phyloP scores from a whole-genome alignment of 129 eudicot genomes.

The Tagetes erecta region DNA sequence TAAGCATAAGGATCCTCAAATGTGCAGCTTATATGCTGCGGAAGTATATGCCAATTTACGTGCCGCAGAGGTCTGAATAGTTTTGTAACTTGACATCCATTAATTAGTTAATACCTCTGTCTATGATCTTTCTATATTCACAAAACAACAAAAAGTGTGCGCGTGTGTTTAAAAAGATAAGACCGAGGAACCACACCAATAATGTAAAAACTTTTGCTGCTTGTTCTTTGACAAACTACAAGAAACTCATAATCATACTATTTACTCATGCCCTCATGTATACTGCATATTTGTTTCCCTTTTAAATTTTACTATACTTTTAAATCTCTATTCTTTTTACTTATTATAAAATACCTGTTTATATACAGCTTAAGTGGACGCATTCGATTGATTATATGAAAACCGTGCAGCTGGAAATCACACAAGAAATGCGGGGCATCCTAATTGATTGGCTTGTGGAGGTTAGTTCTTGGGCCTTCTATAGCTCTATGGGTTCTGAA shows the following conservation, averaged over 20 bases:
- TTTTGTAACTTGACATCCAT: constrained; percentile 24
- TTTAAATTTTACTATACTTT: neutral
- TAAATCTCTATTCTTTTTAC: constrained; percentile 10
- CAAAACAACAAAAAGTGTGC: neutral
- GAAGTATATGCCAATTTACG: constrained; percentile 53
- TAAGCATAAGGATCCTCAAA: constrained; percentile 65
- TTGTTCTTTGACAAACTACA: too few species aligned
- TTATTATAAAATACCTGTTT: constrained; percentile 1
- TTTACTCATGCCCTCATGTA: too few species aligned
- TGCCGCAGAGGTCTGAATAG: constrained; percentile 67
- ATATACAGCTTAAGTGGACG: constrained; percentile 65
- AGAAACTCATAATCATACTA: too few species aligned
- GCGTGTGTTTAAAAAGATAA: neutral
- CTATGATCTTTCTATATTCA: neutral
- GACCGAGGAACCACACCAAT: neutral
- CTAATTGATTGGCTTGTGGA: constrained; percentile 97
- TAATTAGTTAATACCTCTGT: constrained; percentile 32
- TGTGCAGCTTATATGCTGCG: constrained; percentile 81
- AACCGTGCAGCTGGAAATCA: constrained; percentile 71
- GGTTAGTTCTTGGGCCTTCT: constrained; percentile 48
- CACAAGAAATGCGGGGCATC: constrained; percentile 74
- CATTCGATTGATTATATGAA: constrained; percentile 69
- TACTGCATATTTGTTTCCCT: constrained; percentile 5
- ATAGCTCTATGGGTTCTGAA: neutral
- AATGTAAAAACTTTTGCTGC: neutral